phyloP scores from a whole-genome alignment of 2,329 filamentous ascomycete species.

The Xylariaceae sp. region DNA sequence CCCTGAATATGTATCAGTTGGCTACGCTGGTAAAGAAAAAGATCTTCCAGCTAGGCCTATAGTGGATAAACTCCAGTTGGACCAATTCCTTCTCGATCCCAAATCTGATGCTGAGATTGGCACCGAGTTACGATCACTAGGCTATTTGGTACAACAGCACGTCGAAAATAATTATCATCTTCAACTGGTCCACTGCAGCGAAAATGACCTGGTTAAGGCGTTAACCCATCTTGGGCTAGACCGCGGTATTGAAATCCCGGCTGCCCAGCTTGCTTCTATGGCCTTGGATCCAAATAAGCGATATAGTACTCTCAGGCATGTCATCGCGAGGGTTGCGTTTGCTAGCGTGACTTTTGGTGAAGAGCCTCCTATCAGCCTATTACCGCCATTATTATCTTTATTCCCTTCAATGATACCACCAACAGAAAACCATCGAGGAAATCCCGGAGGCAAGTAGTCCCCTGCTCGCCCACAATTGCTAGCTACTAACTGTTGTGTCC shows the following conservation, averaged over 20 bases:
- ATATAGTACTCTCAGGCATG: slow-evolving; percentile 40
- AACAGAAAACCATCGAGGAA: slow-evolving; percentile 28
- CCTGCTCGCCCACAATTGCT: not conserved
- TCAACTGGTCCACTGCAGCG: slow-evolving; percentile 24
- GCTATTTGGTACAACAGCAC: slow-evolving; percentile 43
- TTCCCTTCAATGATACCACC: slow-evolving; percentile 37
- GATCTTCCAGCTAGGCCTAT: slow-evolving; percentile 17
- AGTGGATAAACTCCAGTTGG: slow-evolving; percentile 27
- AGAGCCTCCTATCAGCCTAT: slow-evolving; percentile 38
- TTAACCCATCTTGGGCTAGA: slow-evolving; percentile 35
- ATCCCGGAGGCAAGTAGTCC: slow-evolving; percentile 35
- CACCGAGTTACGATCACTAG: slow-evolving; percentile 38
- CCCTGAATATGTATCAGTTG: slow-evolving; percentile 12
- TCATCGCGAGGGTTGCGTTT: slow-evolving; percentile 42
- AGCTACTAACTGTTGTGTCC: not conserved
- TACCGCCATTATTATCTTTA: slow-evolving; percentile 39
- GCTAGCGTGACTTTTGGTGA: slow-evolving; percentile 37
- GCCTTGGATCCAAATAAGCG: slow-evolving; percentile 40
- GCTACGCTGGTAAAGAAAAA: slow-evolving; percentile 18
- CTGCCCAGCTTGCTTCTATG: slow-evolving; percentile 30
- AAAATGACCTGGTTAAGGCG: slow-evolving; percentile 24
- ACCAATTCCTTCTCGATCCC: slow-evolving; percentile 42
- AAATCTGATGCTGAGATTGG: slow-evolving; percentile 42
- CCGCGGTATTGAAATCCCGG: slow-evolving; percentile 7
- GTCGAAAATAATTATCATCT: slow-evolving; percentile 45